phyloP scores from a whole-genome alignment of 257 asterid genomes.

The Ilex aquifolium region DNA sequence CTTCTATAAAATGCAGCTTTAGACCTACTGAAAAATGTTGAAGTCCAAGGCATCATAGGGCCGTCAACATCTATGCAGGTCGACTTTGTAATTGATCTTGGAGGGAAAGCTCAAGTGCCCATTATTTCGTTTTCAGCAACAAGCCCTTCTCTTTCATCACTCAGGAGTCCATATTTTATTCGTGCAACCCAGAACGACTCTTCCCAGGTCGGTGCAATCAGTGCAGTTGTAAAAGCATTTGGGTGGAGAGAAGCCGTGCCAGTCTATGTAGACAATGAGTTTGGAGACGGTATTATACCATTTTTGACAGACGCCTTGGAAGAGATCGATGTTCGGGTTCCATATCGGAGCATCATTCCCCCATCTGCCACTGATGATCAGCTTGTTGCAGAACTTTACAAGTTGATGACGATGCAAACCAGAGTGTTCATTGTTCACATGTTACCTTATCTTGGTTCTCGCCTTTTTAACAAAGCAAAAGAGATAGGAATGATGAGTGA shows the following conservation, averaged over 20 bases:
- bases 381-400: conserved; percentile 34
- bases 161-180: conserved; percentile 34
- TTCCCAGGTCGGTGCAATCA: conserved; percentile 37
- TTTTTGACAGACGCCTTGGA: conserved; percentile 35
- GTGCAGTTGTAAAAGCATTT: conserved; percentile 34
- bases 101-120: conserved; percentile 25
- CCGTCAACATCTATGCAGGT: conserved; percentile 47
- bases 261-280: conserved; percentile 32
- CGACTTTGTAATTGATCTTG: conserved; percentile 38
- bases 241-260: conserved; percentile 52
- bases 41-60: conserved; percentile 65
- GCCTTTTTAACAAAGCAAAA: conserved; percentile 26
- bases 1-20: conserved; percentile 34
- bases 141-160: conserved; percentile 39
- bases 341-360: conserved; percentile 39
- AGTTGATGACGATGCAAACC: conserved; percentile 44
- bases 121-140: conserved; percentile 41
- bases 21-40: conserved; percentile 42
- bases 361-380: conserved; percentile 34
- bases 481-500: background rate
- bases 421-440: conserved; percentile 49
- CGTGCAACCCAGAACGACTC: conserved; percentile 41
- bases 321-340: conserved; percentile 20
- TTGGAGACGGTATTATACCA: conserved; percentile 15
- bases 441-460: conserved; percentile 26